Base-by-base conservation (phyloP, 805 yeast species). In the Saccharomycopsis vini region DNA sequence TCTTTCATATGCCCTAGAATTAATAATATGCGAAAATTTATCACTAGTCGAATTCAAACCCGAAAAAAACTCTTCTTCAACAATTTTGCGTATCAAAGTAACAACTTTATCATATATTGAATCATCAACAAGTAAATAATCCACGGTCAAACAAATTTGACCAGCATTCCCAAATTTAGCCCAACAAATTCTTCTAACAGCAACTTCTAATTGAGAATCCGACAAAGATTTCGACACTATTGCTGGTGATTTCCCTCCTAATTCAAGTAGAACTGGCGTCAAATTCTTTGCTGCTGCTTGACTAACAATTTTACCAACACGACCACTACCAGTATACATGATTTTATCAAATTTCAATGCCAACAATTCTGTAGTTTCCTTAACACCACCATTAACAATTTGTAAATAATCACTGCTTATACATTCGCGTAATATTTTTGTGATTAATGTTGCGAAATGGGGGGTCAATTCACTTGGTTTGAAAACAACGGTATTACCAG, bases 171-270 rank as follows among this genome's bases (percentile, higher is more conserved):
- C 63, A 56, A 80, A 81, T 53, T 81, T 76, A 15, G 89, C 90
- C 84, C 92, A 85, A 1, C 72, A 70, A 13, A 86, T 63, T 61
- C 97, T 73, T 51, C 71, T 71, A 21, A 87, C 68, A 3, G 73
- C 69, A 28, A 34, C 46, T 24, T 16, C 31, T n/a, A 49, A 41
- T 16, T 67, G 36, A 3, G 31, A 23, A 7, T 38, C 43, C 3
- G 10, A 67, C 34, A 69, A 50, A 1, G 64, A 60, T 7, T 62
- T 56, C 38, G 65, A 70, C 41, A 87, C 71, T 9, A 89, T 65
- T 2, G 75, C 83, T 0, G 97, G 97, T 5, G 90, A 81, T 61
- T 90, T 90, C 4, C 97, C 97, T 43, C 97, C 97, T 36, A 89
- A 68, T 62, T 89, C 97, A 49, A 89, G 69, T 6, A 83, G 62